phyloP scores from a whole-genome alignment of 352 stramenopile genomes.

The Aphanomyces astaci region DNA sequence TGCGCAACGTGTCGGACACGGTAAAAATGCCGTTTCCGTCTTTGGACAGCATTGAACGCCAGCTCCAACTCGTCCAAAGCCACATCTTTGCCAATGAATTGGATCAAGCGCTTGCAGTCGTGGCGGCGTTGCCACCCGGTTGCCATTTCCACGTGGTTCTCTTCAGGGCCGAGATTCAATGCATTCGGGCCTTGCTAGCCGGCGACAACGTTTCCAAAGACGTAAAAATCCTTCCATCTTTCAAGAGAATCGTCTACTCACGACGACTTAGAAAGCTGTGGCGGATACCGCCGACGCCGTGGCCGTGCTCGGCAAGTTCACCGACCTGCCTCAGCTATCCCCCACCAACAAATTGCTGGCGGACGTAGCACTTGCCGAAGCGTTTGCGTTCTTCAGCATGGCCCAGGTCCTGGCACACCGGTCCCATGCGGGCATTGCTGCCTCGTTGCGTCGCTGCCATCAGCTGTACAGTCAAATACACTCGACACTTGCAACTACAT shows the following conservation, averaged over 20 bases:
- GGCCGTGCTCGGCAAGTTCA: not conserved
- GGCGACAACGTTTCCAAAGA: not conserved
- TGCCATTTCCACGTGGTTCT: not conserved
- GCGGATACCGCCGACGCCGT: not conserved
- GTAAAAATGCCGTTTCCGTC: not conserved
- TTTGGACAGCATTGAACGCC: not conserved
- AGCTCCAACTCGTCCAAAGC: not conserved
- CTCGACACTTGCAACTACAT: not conserved
- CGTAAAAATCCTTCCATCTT: not conserved
- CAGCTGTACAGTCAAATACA: not conserved
- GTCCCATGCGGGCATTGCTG: not conserved
- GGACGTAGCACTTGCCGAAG: not conserved
- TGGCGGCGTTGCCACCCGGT: not conserved
- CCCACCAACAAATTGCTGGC: not conserved
- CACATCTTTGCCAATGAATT: not conserved
- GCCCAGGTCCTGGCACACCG: not conserved
- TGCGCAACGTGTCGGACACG: not conserved
- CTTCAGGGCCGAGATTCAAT: constrained; percentile 16
- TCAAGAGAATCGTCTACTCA: not conserved
- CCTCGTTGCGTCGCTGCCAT: not conserved
- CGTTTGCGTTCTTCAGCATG: not conserved
- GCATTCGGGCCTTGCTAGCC: not conserved
- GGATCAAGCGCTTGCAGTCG: not conserved
- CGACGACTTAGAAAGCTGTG: constrained; percentile 19
- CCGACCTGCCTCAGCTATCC: not conserved